Evolutionary conservation across 2,329 filamentous ascomycete genomes (phyloP), one percentile per base, ranked within the genome.

Genomic region (Moelleriella libera): DNA sequence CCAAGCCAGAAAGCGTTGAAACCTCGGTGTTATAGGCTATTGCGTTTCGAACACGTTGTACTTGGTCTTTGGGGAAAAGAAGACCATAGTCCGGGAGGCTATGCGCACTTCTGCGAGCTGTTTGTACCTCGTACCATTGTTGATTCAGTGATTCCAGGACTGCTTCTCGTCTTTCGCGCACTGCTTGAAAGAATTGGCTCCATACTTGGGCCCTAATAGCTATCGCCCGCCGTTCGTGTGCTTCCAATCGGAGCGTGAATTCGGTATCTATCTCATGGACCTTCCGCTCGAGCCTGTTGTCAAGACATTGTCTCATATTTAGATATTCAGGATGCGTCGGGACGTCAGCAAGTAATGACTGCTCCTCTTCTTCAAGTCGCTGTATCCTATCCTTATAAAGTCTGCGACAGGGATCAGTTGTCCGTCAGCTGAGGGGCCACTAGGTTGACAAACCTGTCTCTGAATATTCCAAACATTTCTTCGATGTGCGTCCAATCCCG

Each of bases 1-100:
- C 89, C 46, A 97, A 75, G 39, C 90, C 90, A 5, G 89, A 83
- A 49, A 98, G 69, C 30, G 96, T 80, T 0, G 89, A 94, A 5
- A 98, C 89, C 62, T 98, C 92, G 54, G 84, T 85, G 62, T 95
- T 97, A 68, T 97, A 97, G 44, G 89, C 85, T 45, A 88, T 77
- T 55, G 94, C 89, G 52, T 96, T 85, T 51, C 80, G 75, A 50
- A 94, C 76, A 58, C 90, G 86, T 57, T 89, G 83, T 30, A 82
- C 76, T 51, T 82, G 79, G 52, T 83, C 82, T 45, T 82, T 78
- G 6, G 88, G 85, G 60, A 94, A 94, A 47, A 83, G 79, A 55
- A 94, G 78, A 48, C 83, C 82, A 60, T 85, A 95, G 55, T 92
- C 86, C 41, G 85, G 81, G 53, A 89, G 79, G 51, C 84, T 82